These are phyloP conservation scores for Colletotrichum tamarilloi DNA, from an alignment of 2,329 filamentous ascomycete genomes.

Conservation along the genomic window DNA sequence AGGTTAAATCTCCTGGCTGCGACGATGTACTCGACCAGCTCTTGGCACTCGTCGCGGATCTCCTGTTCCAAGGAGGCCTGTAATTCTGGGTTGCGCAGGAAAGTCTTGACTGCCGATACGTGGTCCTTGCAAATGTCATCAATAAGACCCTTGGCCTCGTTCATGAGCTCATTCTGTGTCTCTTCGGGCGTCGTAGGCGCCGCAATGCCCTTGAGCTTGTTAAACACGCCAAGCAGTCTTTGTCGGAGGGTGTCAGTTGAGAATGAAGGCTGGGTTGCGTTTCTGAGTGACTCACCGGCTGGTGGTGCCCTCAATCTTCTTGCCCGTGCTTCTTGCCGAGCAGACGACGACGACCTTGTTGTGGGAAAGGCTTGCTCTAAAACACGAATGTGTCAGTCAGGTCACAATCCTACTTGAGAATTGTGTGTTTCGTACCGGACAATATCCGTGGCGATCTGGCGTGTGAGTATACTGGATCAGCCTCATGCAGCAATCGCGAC, in stretches of 20 bases:
- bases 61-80: conserved; percentile 69
- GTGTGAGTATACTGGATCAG: conserved; percentile 38
- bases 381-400: conserved; percentile 35
- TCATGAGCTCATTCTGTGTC: conserved; percentile 64
- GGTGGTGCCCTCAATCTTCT: conserved; percentile 94
- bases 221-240: conserved; percentile 70
- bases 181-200: conserved; percentile 63
- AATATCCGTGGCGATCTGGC: conserved; percentile 74
- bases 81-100: conserved; percentile 68
- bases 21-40: conserved; percentile 78
- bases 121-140: conserved; percentile 87
- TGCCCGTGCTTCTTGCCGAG: conserved; percentile 92
- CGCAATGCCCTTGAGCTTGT: conserved; percentile 65
- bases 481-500: conserved; percentile 37
- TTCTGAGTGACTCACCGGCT: conserved; percentile 76
- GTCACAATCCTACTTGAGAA: not conserved
- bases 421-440: conserved; percentile 59
- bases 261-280: not conserved
- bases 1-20: conserved; percentile 74
- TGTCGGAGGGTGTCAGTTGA: conserved; percentile 5
- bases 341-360: conserved; percentile 92
- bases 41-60: conserved; percentile 83
- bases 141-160: conserved; percentile 79
- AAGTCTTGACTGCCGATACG: conserved; percentile 74
- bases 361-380: conserved; percentile 69